phyloP scores from a whole-genome alignment of 441 rosid species.

The Adansonia grandidieri region DNA sequence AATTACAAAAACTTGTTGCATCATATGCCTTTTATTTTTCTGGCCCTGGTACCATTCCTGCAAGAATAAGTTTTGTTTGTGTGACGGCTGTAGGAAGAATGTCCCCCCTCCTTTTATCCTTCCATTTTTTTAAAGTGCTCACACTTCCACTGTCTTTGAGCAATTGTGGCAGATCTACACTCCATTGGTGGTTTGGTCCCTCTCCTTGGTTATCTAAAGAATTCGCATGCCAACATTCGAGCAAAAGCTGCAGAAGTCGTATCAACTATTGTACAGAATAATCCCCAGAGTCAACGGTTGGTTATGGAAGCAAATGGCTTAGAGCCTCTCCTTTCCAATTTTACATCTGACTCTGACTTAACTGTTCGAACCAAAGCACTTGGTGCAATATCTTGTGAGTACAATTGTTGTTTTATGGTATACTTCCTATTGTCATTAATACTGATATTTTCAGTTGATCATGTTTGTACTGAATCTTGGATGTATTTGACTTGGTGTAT shows the following conservation, averaged over 20 bases:
- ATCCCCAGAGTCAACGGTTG: constrained; percentile 84
- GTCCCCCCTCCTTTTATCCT: neutral
- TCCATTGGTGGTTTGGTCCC: constrained; percentile 93
- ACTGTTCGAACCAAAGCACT: constrained; percentile 79
- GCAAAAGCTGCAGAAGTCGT: constrained; percentile 97
- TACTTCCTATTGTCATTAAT: neutral
- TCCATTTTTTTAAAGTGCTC: neutral
- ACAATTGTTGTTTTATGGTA: neutral
- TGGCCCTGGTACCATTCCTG: neutral
- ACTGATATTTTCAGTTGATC: neutral
- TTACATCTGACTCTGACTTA: constrained; percentile 70
- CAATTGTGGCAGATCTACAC: constrained; percentile 66
- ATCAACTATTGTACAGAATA: constrained; percentile 91
- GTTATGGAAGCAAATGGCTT: constrained; percentile 97
- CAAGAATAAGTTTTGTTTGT: neutral
- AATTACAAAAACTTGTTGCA: constrained; percentile 11
- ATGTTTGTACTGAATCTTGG: neutral
- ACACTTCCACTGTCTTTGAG: neutral
- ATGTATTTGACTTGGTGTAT: constrained; percentile 13
- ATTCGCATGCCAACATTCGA: constrained; percentile 74
- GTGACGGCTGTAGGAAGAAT: neutral
- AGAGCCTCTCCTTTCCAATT: constrained; percentile 69
- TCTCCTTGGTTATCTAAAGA: constrained; percentile 74
- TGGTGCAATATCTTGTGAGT: constrained; percentile 92
- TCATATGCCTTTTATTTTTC: neutral